Evolutionary conservation across 2,329 filamentous ascomycete species (phyloP), one percentile per base, ranked within the genome.

Genomic region (Paracoccidioides brasiliensis): DNA sequence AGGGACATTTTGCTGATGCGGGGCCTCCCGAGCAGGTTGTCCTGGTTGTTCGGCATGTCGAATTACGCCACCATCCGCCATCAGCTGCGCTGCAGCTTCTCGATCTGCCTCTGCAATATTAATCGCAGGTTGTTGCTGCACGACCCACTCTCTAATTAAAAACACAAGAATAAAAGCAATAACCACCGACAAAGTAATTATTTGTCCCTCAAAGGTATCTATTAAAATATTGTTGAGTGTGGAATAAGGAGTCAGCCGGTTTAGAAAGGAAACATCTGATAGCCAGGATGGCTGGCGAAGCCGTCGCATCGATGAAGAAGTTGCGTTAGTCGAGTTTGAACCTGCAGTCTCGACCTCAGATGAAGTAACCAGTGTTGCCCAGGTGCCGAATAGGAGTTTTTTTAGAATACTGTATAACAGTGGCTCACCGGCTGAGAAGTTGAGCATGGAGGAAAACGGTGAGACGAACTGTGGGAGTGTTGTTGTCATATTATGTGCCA

Each of bases 131-230:
- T 98, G 93, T 68, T 98, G 93, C 68, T 98, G 93, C 8, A 98
- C 90, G 52, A 98, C 93, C 80, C 95, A 98, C 72, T 98, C 93
- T 49, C 94, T 78, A 49, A 98, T 96, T 3, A 98, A 74, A 62
- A 98, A 98, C 44, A 98, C 84, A n/a, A 98, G 75, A 57, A 98
- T 96, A 70, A 97, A 98, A 56, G 86, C 90, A 46, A 95, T 80
- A 6, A 98, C 91, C 52, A 97, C 88, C 9, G 94, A 74, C 5
- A 96, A 74, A 0, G 91, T 98, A 62, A 98, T 95, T 50, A 97
- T 81, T 66, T 95, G 90, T 3, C 93, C 93, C 72, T 98, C 93
- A 3, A 96, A 74, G 0, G 91, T 81, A 62, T 90, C 85, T 53
- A 97, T 83, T 14, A 96, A 72, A 53, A 86, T 79, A 50, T 85